A percentile compares a stretch with the other conserved stretches of the same genome.
Evolutionary conservation across 2,329 filamentous ascomycete species (phyloP).

Genomic region (Myriosclerotinia duriaeana): DNA sequence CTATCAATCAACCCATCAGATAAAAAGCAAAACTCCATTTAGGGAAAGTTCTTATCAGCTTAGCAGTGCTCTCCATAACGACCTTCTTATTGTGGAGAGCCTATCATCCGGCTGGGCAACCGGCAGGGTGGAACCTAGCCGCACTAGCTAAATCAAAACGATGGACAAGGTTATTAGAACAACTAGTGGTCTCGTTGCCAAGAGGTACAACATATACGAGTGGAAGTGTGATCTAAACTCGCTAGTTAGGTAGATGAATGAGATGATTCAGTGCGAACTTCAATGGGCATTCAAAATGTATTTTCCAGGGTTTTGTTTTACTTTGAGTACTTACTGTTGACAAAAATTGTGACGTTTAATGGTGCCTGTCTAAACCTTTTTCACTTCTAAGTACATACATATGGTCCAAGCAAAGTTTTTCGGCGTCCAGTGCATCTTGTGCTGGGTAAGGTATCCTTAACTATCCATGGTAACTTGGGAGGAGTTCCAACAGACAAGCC

Average conservation of each 20-base stretch:
- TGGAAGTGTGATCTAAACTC: neutral
- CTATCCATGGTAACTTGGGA: too few species aligned
- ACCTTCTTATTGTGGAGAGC: slow-evolving; percentile 6
- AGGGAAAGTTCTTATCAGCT: neutral
- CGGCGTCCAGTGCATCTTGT: neutral
- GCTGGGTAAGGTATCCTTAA: slow-evolving; percentile 5
- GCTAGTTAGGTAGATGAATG: neutral
- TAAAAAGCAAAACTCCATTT: neutral
- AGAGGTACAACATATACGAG: neutral
- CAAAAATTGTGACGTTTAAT: too few species aligned
- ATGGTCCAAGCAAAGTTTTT: too few species aligned
- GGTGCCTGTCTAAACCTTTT: too few species aligned
- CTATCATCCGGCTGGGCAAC: neutral
- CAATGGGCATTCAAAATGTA: too few species aligned
- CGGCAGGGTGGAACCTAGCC: neutral
- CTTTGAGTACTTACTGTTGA: too few species aligned
- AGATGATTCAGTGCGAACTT: neutral
- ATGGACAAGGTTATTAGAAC: neutral
- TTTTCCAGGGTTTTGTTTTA: too few species aligned
- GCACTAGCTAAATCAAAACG: neutral
- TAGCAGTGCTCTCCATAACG: neutral
- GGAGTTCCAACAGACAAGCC: neutral
- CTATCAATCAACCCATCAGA: neutral
- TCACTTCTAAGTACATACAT: too few species aligned
- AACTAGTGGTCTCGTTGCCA: too few species aligned